Conservation (phyloP, 768 basidiomycete genomes). For the Plicaturopsis crispa region DNA sequence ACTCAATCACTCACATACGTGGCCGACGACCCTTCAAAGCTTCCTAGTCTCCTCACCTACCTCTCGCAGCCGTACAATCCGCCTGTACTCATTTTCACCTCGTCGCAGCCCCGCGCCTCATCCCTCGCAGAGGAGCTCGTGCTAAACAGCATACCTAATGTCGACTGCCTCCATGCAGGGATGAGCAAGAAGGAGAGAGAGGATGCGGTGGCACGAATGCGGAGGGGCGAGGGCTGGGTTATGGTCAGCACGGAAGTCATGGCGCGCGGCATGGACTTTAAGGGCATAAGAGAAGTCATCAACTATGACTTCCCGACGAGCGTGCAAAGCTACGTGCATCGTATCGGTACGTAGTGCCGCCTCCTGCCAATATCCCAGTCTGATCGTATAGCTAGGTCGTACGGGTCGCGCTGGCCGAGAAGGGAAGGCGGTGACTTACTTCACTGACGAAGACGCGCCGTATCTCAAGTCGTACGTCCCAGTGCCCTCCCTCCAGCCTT, state of each 20-base stretch:
- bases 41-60: slow-evolving; percentile 79
- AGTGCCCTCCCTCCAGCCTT: slow-evolving; percentile 4
- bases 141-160: slow-evolving; percentile 69
- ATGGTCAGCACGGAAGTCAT: slow-evolving; percentile 96
- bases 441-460: slow-evolving; percentile 88
- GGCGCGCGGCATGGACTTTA: slow-evolving; percentile 98
- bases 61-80: slow-evolving; percentile 81
- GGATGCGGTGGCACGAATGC: slow-evolving; percentile 78
- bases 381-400: slow-evolving; percentile 51
- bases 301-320: slow-evolving; percentile 97
- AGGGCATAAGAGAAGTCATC: slow-evolving; percentile 87
- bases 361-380: background rate
- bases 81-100: slow-evolving; percentile 87
- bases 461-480: slow-evolving; percentile 76
- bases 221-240: slow-evolving; percentile 87
- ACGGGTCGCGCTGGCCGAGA: slow-evolving; percentile 91
- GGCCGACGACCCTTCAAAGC: slow-evolving; percentile 89
- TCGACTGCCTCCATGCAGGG: slow-evolving; percentile 88
- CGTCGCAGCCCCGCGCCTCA: slow-evolving; percentile 77
- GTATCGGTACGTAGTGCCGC: slow-evolving; percentile 57
- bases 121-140: slow-evolving; percentile 78
- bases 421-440: slow-evolving; percentile 93
- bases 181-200: slow-evolving; percentile 85
- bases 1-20: slow-evolving; percentile 86
- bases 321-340: slow-evolving; percentile 92